These are phyloP conservation scores for Dryadomyces sulphureus DNA, from an alignment of 2,329 filamentous ascomycete species.

Conservation along the genomic window DNA sequence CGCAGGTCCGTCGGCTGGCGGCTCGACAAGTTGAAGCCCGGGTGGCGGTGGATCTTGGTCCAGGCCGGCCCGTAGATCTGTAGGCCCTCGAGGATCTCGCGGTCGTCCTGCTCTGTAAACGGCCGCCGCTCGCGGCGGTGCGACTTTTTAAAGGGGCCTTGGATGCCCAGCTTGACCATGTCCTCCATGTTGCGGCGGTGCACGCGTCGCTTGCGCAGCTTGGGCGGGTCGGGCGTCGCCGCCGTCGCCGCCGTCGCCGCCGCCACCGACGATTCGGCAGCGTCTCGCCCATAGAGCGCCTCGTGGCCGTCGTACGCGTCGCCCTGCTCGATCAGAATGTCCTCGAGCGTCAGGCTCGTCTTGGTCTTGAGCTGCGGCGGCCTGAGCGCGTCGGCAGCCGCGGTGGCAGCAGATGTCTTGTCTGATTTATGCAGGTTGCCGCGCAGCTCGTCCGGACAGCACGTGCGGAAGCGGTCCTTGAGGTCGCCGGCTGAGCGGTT, in stretches of 20 bases:
- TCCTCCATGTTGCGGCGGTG: conserved; percentile 30
- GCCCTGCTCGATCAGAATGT: conserved; percentile 36
- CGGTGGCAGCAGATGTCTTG: neutral
- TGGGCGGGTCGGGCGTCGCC: conserved; percentile 12
- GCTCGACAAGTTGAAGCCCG: conserved; percentile 39
- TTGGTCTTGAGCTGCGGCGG: conserved; percentile 21
- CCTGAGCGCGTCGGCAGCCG: conserved; percentile 5
- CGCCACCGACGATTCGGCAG: conserved; percentile 5
- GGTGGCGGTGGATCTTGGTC: conserved; percentile 50
- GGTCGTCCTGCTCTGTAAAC: conserved; percentile 49
- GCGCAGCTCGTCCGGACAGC: conserved; percentile 46
- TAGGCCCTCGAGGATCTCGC: conserved; percentile 45
- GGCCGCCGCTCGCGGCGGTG: conserved; percentile 42
- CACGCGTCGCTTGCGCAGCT: conserved; percentile 20
- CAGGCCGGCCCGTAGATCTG: conserved; percentile 46
- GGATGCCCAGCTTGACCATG: conserved; percentile 38
- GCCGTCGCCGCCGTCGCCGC: neutral
- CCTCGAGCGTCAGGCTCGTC: conserved; percentile 36
- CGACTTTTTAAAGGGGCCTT: conserved; percentile 47
- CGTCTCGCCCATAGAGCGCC: neutral
- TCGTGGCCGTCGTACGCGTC: conserved; percentile 16
- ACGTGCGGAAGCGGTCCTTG: conserved; percentile 52
- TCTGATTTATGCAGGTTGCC: conserved; percentile 19
- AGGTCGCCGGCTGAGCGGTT: conserved; percentile 45
- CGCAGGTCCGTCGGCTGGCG: conserved; percentile 48